phyloP scores from a whole-genome alignment of 2,329 filamentous ascomycete genomes.

The Lomentospora prolificans region DNA sequence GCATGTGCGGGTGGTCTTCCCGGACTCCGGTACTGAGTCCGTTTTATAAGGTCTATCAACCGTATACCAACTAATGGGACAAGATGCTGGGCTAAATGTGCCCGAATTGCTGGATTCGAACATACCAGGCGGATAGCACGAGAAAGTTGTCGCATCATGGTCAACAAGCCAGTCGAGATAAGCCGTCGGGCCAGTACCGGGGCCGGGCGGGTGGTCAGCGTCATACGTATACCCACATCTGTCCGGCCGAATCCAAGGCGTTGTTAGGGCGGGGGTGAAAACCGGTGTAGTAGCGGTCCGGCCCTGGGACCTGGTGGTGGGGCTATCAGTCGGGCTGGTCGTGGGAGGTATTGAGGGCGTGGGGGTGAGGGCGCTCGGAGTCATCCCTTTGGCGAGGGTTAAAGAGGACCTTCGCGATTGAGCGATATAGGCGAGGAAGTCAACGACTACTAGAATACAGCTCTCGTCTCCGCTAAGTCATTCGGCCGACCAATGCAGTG shows the following conservation, averaged over 20 bases:
- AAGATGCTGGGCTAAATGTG: conserved; percentile 29
- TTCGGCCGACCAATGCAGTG: too few species aligned
- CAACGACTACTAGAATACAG: not conserved
- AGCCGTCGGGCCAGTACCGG: conserved; percentile 21
- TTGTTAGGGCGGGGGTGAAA: conserved; percentile 25
- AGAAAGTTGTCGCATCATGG: conserved; percentile 25
- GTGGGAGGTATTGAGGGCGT: not conserved
- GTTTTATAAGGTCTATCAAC: conserved; percentile 18
- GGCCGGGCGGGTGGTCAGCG: conserved; percentile 16
- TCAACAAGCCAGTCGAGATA: conserved; percentile 27
- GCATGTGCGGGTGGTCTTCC: conserved; percentile 29
- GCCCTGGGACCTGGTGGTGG: not conserved
- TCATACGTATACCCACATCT: conserved; percentile 30
- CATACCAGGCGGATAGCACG: conserved; percentile 31
- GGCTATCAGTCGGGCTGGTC: not conserved
- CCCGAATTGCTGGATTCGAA: conserved; percentile 25
- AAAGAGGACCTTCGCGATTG: not conserved
- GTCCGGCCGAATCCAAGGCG: conserved; percentile 24
- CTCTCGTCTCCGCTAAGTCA: not conserved
- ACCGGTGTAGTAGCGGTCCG: not conserved
- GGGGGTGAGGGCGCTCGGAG: not conserved
- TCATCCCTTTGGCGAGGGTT: not conserved
- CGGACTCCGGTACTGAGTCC: conserved; percentile 17
- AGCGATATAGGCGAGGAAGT: not conserved
- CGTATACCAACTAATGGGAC: conserved; percentile 30